Base-by-base conservation (phyloP, 2,329 filamentous ascomycete genomes). In the Alternaria angustiovoidea region DNA sequence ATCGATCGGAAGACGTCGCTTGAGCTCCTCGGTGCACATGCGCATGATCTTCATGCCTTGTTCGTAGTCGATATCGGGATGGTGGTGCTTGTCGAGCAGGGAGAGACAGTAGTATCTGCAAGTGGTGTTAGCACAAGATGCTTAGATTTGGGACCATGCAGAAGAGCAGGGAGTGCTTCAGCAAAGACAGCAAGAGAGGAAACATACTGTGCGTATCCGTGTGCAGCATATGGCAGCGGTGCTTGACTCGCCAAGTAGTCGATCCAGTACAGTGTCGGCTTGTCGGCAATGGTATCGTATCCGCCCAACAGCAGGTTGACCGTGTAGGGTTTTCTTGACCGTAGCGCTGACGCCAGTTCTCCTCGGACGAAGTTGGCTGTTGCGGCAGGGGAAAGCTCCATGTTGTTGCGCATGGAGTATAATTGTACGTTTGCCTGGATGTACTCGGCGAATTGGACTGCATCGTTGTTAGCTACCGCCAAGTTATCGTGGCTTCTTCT, bases 371-470 rank as follows among this genome's bases (percentile, higher is more conserved):
- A 99, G 83, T 92, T 89, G 64, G 94, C 92, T 57, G 97, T 89
- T 39, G 93, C 95, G 36, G 90, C 89, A 9, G 95, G 94, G 44
- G 92, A 93, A 63, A 99, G 88, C 75, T 97, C 93, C 77, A 91
- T 91, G 81, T 93, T 91, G 80, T 98, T 98, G 77, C 96, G 93
- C 94, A 98, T 99, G 70, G 92, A 93, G 84, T 99, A 99, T 77
- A 99, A 91, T 82, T 97, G 93, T 66, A 95, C 90, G 81, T 99
- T 99, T 79, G 94, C 94, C 87, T 98, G 94, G 80, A 99, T 96
- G 84, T 94, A 99, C 84, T 99, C 95, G 79, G 96, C 92, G 80
- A 99, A 99, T 89, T 99, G 94, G 65, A 98, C 94, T 97, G 78
- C 46, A 36, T 36, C 16, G 34, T 8, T 5, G 59, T 67, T 43